A percentile compares a stretch with the other conserved stretches of the same genome.
Conservation (phyloP, 495 filamentous ascomycete genomes). For the Penicillium canescens region DNA sequence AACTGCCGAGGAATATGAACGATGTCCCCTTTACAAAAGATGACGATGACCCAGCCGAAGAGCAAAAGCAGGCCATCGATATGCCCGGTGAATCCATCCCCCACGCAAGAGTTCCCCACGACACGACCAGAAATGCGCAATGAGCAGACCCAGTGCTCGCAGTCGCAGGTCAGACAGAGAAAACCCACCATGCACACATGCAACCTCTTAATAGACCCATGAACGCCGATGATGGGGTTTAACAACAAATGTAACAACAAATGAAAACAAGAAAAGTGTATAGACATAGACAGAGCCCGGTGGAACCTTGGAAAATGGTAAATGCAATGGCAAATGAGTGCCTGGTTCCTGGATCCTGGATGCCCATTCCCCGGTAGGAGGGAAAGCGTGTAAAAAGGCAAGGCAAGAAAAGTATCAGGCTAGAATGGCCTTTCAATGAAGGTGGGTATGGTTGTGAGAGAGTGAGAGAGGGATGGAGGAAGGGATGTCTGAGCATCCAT, state of each 20-base stretch:
- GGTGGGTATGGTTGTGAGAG: too few species aligned
- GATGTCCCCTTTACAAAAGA: slow-evolving; percentile 20
- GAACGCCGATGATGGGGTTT: slow-evolving; percentile 10
- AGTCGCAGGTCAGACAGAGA: slow-evolving; percentile 2
- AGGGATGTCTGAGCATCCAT: background rate
- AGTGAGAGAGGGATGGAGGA: background rate
- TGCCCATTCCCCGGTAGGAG: background rate
- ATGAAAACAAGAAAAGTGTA: slow-evolving; percentile 11
- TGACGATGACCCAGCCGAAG: slow-evolving; percentile 6
- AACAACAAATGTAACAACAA: slow-evolving; percentile 5
- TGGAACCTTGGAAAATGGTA: slow-evolving; percentile 8
- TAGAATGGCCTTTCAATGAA: background rate
- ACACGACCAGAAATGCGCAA: too few species aligned
- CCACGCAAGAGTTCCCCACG: background rate
- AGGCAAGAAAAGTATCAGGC: slow-evolving; percentile 4
- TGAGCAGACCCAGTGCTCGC: too few species aligned
- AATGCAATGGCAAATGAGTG: slow-evolving; percentile 16
- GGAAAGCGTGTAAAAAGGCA: slow-evolving; percentile 2
- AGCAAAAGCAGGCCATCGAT: background rate
- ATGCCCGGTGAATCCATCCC: slow-evolving; percentile 2
- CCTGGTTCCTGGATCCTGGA: slow-evolving; percentile 5
- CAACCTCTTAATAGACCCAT: slow-evolving; percentile 10
- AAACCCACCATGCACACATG: slow-evolving; percentile 15
- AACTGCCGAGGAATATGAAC: slow-evolving; percentile 20
- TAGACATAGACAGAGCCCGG: slow-evolving; percentile 17